A percentile compares a stretch with the other conserved stretches of the same genome.
phyloP scores from a whole-genome alignment of 176 grass and related monocot genomes.

The Elymus sibiricus region DNA sequence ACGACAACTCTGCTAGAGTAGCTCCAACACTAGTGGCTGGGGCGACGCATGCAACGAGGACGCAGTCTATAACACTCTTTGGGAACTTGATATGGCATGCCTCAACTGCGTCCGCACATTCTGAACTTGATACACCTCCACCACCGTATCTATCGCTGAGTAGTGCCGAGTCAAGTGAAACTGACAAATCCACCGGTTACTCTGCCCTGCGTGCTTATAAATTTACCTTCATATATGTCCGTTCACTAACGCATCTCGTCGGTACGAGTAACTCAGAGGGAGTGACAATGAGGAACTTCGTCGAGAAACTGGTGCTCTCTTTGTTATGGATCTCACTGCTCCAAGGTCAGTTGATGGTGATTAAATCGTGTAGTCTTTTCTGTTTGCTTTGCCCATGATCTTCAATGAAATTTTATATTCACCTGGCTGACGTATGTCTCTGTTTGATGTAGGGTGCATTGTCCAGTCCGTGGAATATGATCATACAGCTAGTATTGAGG shows the following conservation, averaged over 20 bases:
- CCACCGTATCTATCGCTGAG: slow-evolving; percentile 31
- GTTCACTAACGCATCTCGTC: background rate
- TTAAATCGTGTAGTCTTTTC: background rate
- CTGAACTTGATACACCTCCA: slow-evolving; percentile 25
- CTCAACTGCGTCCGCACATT: slow-evolving; percentile 8
- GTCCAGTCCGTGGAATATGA: slow-evolving; percentile 46
- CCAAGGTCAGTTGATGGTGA: slow-evolving; percentile 32
- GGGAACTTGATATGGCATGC: background rate
- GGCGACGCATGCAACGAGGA: background rate
- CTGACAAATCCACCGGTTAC: background rate
- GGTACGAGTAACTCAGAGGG: background rate
- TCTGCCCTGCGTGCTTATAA: slow-evolving; percentile 10
- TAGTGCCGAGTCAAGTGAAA: slow-evolving; percentile 25
- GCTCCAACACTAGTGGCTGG: background rate
- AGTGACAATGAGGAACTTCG: slow-evolving; percentile 12
- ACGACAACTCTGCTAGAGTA: no score
- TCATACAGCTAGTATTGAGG: slow-evolving; percentile 50
- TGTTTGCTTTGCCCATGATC: background rate
- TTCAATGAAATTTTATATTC: background rate
- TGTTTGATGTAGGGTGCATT: slow-evolving; percentile 1
- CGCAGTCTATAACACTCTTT: background rate
- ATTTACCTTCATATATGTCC: background rate
- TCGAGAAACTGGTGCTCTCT: slow-evolving; percentile 24
- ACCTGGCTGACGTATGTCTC: background rate
- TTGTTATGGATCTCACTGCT: slow-evolving; percentile 22